phyloP scores from a whole-genome alignment of 495 filamentous ascomycete species.

The Echria macrotheca region DNA sequence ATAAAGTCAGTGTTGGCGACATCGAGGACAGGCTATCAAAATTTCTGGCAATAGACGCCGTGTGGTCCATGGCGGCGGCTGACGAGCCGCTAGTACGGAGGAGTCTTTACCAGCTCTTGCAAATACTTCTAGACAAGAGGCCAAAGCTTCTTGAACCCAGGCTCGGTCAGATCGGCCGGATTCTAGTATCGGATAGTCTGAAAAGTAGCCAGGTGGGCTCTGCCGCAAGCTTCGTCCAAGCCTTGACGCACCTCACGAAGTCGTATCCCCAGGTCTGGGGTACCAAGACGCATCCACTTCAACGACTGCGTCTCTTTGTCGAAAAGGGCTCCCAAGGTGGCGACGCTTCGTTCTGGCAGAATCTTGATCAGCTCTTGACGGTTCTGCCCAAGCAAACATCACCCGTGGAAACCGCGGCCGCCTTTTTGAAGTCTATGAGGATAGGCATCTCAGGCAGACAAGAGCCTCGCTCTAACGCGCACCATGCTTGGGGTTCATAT shows the following conservation, averaged over 20 bases:
- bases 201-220: conserved; percentile 66
- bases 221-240: conserved; percentile 59
- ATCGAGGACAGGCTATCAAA: conserved; percentile 41
- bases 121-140: conserved; percentile 51
- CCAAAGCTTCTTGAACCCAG: conserved; percentile 43
- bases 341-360: conserved; percentile 63
- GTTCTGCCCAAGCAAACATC: conserved; percentile 52
- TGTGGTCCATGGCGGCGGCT: conserved; percentile 71
- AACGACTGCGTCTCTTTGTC: conserved; percentile 65
- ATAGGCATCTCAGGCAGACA: conserved; percentile 66
- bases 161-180: conserved; percentile 57
- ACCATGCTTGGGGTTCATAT: conserved; percentile 69
- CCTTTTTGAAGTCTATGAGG: conserved; percentile 59
- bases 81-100: conserved; percentile 68
- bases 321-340: conserved; percentile 76
- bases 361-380: conserved; percentile 54
- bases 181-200: conserved; percentile 64
- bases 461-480: conserved; percentile 61
- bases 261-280: conserved; percentile 63
- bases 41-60: conserved; percentile 54
- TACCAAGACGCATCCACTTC: conserved; percentile 58
- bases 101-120: conserved; percentile 62
- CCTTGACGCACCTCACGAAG: conserved; percentile 56
- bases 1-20: conserved; percentile 49
- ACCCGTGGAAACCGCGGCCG: conserved; percentile 42